Conservation (phyloP, 805 yeast genomes). For the Sugiyamaella floridensis region DNA sequence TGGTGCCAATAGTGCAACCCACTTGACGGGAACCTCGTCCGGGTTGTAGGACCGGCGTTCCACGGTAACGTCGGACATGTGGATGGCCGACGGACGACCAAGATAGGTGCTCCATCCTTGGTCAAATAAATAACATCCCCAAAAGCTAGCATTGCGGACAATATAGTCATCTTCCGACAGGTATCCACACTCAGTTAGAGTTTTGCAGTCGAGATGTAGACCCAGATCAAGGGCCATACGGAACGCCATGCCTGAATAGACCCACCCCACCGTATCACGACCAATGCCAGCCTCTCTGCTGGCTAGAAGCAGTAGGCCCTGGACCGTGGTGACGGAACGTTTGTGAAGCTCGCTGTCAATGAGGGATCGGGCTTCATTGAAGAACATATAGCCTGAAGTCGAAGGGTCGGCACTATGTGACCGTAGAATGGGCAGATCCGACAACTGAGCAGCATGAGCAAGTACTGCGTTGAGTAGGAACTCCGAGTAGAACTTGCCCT, state of each 20-base stretch:
- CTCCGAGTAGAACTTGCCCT: conserved; percentile 16
- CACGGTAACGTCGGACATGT: conserved; percentile 13
- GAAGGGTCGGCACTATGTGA: conserved; percentile 15
- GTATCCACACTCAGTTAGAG: conserved; percentile 12
- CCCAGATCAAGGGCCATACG: conserved; percentile 21
- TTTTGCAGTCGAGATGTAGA: conserved; percentile 15
- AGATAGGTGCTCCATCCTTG: conserved; percentile 19
- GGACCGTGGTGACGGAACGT: conserved; percentile 15
- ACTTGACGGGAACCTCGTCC: conserved; percentile 13
- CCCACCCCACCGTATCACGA: conserved; percentile 19
- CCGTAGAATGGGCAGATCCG: conserved; percentile 12
- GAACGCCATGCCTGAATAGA: conserved; percentile 20
- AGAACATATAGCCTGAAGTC: conserved; percentile 17
- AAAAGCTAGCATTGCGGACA: conserved; percentile 16
- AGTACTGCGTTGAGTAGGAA: conserved; percentile 16
- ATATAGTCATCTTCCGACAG: conserved; percentile 12
- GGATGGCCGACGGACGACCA: conserved; percentile 17
- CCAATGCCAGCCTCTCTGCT: conserved; percentile 19
- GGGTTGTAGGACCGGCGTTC: conserved; percentile 7
- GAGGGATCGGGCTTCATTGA: conserved; percentile 12
- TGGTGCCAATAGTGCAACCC: conserved; percentile 14
- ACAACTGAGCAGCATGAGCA: conserved; percentile 16
- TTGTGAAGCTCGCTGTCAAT: conserved; percentile 14
- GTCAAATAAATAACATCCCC: conserved; percentile 21
- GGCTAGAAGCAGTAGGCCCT: conserved; percentile 16